These are phyloP conservation scores for Buddleja alternifolia DNA, from an alignment of 257 asterid species.

Conservation along the genomic window DNA sequence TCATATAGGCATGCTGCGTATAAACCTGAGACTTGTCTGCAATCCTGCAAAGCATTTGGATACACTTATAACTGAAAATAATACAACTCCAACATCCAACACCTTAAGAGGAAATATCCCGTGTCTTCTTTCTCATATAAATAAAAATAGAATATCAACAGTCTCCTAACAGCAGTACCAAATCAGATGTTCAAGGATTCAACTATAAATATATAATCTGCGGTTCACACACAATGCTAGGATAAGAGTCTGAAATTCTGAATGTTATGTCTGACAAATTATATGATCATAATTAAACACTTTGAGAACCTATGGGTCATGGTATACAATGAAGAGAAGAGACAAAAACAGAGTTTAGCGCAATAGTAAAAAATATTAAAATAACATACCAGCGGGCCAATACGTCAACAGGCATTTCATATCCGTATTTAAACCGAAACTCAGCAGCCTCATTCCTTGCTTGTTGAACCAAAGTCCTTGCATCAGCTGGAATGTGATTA, in stretches of 20 bases:
- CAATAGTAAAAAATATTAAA: background rate
- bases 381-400: constrained; percentile 81
- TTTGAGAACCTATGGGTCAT: background rate
- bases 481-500: constrained; percentile 67
- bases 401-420: constrained; percentile 93
- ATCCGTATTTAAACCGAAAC: constrained; percentile 85
- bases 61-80: constrained; percentile 18
- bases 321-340: background rate
- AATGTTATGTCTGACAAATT: background rate
- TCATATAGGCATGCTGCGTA: constrained; percentile 99
- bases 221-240: background rate
- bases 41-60: constrained; percentile 61
- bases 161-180: background rate
- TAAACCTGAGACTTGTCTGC: constrained; percentile 99
- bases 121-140: background rate
- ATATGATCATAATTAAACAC: background rate
- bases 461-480: constrained; percentile 95
- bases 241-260: constrained; percentile 3
- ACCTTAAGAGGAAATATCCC: background rate
- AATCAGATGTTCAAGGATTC: background rate
- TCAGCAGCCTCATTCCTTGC: constrained; percentile 99
- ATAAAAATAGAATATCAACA: background rate
- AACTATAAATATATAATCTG: no score
- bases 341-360: background rate
- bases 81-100: background rate